phyloP scores from a whole-genome alignment of 2,329 filamentous ascomycete genomes.

The Dactylellina cionopaga region DNA sequence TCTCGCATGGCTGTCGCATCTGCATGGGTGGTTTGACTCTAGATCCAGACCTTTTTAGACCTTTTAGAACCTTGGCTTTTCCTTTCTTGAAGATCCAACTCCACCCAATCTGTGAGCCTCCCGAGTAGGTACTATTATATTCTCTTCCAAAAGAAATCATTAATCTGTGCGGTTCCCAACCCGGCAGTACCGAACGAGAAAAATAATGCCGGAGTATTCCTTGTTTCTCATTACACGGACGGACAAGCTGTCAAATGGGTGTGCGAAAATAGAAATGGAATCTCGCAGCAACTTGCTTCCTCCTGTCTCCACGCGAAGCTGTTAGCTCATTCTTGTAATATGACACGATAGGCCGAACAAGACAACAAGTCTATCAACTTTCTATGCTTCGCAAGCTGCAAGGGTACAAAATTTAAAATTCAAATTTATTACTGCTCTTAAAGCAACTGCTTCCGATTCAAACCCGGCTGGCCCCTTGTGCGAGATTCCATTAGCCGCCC shows the following conservation, averaged over 20 bases:
- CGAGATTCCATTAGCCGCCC: slow-evolving; percentile 10
- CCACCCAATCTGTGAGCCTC: background rate
- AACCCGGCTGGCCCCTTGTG: slow-evolving; percentile 2
- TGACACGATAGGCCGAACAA: background rate
- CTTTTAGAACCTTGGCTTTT: background rate
- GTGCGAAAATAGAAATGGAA: too few relatives aligned
- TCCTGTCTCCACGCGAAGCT: too few relatives aligned
- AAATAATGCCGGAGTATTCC: too few relatives aligned
- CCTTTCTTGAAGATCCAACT: slow-evolving; percentile 8
- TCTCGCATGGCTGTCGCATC: slow-evolving; percentile 22
- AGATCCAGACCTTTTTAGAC: slow-evolving; percentile 24
- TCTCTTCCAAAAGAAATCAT: slow-evolving; percentile 1
- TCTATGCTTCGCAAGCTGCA: slow-evolving; percentile 1
- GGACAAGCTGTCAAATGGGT: too few relatives aligned
- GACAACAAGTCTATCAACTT: background rate
- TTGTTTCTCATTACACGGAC: too few relatives aligned
- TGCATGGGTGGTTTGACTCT: slow-evolving; percentile 15
- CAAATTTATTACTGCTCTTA: background rate
- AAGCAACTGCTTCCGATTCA: background rate
- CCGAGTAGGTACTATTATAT: slow-evolving; percentile 19
- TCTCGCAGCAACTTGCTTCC: too few relatives aligned
- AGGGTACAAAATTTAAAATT: too few relatives aligned
- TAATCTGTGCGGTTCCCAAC: too few relatives aligned
- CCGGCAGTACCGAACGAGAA: too few relatives aligned
- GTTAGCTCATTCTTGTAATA: too few relatives aligned